Evolutionary conservation across 1,284 basidiomycete species (phyloP).

Genomic region (Microstroma glucosiphilum): DNA sequence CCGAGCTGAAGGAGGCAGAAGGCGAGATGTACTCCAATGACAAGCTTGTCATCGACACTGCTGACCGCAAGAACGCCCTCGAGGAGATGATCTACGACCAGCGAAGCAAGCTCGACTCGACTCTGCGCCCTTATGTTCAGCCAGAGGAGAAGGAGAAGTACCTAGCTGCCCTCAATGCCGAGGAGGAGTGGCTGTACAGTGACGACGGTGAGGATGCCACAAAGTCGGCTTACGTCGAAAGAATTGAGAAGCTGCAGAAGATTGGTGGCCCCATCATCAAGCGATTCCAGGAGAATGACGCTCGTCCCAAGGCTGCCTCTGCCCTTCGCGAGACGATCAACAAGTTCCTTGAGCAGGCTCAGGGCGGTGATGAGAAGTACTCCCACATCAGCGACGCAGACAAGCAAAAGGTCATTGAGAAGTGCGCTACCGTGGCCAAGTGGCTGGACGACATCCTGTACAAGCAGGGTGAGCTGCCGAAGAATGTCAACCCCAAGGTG

Average conservation of each 20-base stretch:
- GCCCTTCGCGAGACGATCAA: conserved; percentile 45
- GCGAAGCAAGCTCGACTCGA: conserved; percentile 47
- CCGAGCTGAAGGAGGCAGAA: conserved; percentile 44
- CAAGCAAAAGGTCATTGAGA: conserved; percentile 49
- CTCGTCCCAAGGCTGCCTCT: conserved; percentile 46
- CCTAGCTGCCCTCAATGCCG: conserved; percentile 35
- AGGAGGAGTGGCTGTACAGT: conserved; percentile 50
- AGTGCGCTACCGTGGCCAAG: conserved; percentile 44
- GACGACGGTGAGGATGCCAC: conserved; percentile 49
- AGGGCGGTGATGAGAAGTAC: conserved; percentile 47
- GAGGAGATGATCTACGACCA: conserved; percentile 51
- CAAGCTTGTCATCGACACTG: conserved; percentile 50
- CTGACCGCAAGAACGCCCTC: conserved; percentile 50
- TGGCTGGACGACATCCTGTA: conserved; percentile 47
- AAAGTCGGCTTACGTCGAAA: conserved; percentile 45
- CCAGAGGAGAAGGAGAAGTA: conserved; percentile 47
- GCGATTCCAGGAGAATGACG: conserved; percentile 43
- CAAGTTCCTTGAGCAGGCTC: conserved; percentile 43
- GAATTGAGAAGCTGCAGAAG: conserved; percentile 43
- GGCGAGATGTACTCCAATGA: conserved; percentile 46
- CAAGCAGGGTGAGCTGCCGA: conserved; percentile 48
- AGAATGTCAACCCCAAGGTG: conserved; percentile 49
- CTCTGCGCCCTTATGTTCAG: conserved; percentile 40
- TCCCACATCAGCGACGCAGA: conserved; percentile 46
- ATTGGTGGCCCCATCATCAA: conserved; percentile 42